A percentile compares a stretch with the other conserved stretches of the same genome.
Evolutionary conservation across 148 eudicot species (phyloP).

Genomic region (Vaccinium macrocarpon): DNA sequence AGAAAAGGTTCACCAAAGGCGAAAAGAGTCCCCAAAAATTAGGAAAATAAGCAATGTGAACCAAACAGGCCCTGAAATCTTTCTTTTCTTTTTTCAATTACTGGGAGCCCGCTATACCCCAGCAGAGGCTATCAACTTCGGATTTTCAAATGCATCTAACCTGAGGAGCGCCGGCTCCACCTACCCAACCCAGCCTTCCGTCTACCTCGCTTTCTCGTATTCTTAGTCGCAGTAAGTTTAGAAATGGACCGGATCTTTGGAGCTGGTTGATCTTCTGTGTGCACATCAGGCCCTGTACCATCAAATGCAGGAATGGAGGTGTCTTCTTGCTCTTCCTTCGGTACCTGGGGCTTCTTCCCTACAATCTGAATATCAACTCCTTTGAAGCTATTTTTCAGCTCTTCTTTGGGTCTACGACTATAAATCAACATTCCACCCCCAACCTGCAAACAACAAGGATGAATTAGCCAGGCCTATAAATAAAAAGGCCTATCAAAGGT

Average conservation of each 20-base stretch:
- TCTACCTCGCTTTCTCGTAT: conserved; percentile 53
- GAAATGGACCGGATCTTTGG: conserved; percentile 43
- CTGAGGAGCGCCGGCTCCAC: conserved; percentile 43
- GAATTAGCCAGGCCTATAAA: not conserved
- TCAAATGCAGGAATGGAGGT: conserved; percentile 19
- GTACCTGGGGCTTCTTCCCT: conserved; percentile 25
- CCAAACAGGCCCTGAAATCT: not conserved
- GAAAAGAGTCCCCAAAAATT: not conserved
- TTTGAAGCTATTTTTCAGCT: conserved; percentile 21
- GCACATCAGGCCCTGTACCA: conserved; percentile 25
- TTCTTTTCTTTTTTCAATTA: not conserved
- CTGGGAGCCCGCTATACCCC: not conserved
- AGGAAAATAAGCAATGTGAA: not conserved
- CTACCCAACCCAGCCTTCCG: conserved; percentile 46
- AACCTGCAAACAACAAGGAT: conserved; percentile 31
- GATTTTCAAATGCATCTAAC: conserved; percentile 21
- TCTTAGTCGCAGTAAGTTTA: conserved; percentile 34
- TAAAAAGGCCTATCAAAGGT: not conserved
- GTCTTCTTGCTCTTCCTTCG: conserved; percentile 23
- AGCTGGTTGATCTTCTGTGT: conserved; percentile 32
- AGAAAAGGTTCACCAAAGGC: not conserved
- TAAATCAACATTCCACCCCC: conserved; percentile 35
- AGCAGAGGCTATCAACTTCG: not conserved
- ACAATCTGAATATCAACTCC: conserved; percentile 21
- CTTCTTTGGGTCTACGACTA: conserved; percentile 44